Evolutionary conservation across 805 yeast genomes (phyloP), one percentile per base, ranked within the genome.

Genomic region (Pichia kluyveri): DNA sequence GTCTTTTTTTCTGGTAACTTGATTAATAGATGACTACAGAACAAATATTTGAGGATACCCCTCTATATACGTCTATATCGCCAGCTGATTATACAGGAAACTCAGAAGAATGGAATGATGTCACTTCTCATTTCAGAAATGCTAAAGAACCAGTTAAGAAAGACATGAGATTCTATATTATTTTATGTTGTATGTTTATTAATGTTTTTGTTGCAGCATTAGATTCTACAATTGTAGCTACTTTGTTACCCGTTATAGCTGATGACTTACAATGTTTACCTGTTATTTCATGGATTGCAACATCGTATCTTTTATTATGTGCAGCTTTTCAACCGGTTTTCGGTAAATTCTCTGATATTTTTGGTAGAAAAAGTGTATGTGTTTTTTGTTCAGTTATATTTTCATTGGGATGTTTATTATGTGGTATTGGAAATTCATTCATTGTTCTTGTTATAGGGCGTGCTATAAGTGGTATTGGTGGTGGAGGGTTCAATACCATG

Each of bases 211-310:
- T 30, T 30, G 37, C 37, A 34, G n/a, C 37, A 8, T 15, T 34
- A 15, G 37, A 34, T 34, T 34, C 37, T 3, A 34, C 37, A 3
- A 34, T 34, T 15, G n/a, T 34, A 1, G n/a, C 37, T 3, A 34
- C 37, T 14, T 34, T 34, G 12, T 8, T 34, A 8, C n/a, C 37
- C 17, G 37, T 14, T 34, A 34, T 34, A 14, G 37, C 37, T 10
- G n/a, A 12, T 15, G 37, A 34, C 15, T 34, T 34, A 34, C n/a
- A 34, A 12, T 12, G 17, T 15, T 14, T 34, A 14, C 37, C 37
- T 79, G 1, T 14, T 12, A 75, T 78, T 41, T 70, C 77, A 42
- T 79, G 84, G 83, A 80, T 79, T 0, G 81, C 81, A 14, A 73
- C 83, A 0, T 72, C 81, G 3, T 60, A 72, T 15, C 60, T 76